Evolutionary conservation across 2,329 filamentous ascomycete genomes (phyloP).

Genomic region (Aspergillus sp.): DNA sequence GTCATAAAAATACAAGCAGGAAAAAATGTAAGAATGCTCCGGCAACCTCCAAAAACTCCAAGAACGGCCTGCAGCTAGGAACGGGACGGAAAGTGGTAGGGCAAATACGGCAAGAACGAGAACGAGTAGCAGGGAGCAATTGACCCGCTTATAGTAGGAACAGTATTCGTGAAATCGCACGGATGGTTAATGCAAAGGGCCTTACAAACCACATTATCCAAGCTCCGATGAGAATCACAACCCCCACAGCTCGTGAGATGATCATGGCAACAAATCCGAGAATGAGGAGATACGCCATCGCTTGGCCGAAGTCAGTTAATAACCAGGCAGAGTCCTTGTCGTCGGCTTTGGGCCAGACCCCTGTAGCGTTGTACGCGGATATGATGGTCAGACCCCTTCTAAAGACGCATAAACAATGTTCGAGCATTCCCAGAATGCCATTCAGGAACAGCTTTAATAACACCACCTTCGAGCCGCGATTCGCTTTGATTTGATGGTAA

Average conservation of each 20-base stretch:
- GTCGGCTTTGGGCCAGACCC: conserved; percentile 28
- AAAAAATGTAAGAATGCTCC: not conserved
- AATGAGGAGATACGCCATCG: conserved; percentile 33
- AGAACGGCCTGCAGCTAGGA: not conserved
- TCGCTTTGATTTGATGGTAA: conserved; percentile 22
- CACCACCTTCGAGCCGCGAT: conserved; percentile 21
- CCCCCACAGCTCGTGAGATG: conserved; percentile 30
- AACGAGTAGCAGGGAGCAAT: not conserved
- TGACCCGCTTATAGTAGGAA: conserved; percentile 20
- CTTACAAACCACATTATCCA: conserved; percentile 39
- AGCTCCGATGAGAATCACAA: conserved; percentile 32
- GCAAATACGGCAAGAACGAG: not conserved
- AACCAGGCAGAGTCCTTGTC: conserved; percentile 30
- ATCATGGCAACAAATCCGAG: conserved; percentile 33
- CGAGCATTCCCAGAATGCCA: conserved; percentile 31
- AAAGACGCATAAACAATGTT: conserved; percentile 32
- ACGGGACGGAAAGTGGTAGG: not conserved
- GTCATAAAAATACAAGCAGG: conserved; percentile 6
- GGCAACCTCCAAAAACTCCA: not conserved
- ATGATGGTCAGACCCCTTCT: conserved; percentile 25
- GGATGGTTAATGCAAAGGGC: conserved; percentile 34
- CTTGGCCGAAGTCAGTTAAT: conserved; percentile 32
- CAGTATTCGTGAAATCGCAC: conserved; percentile 27
- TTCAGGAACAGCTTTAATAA: conserved; percentile 20
- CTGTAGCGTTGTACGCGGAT: conserved; percentile 32